phyloP scores from a whole-genome alignment of 192 early-diverging fungal genomes.

The Coemansia sp. region DNA sequence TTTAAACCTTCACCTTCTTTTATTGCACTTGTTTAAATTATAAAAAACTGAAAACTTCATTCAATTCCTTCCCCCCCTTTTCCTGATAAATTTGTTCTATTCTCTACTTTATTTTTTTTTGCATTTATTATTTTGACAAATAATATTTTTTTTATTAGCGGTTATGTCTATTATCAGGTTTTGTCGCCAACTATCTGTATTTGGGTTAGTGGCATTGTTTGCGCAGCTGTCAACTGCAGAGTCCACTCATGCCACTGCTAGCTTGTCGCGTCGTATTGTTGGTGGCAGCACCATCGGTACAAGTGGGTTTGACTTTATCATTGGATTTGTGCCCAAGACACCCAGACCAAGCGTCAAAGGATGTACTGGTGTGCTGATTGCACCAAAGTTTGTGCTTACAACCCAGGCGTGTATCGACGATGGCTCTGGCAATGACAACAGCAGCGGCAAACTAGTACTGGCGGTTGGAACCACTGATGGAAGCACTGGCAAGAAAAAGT shows the following conservation, averaged over 20 bases:
- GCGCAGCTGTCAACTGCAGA: background rate
- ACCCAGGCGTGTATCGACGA: background rate
- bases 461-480: conserved; percentile 9
- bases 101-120: background rate
- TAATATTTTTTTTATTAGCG: background rate
- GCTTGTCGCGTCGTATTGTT: conserved; percentile 3
- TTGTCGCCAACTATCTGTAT: background rate
- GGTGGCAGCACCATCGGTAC: background rate
- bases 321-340: background rate
- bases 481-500: conserved; percentile 1
- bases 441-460: background rate
- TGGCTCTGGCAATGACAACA: background rate
- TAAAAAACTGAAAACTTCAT: background rate
- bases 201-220: background rate
- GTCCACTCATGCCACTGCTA: conserved; percentile 4
- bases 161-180: background rate
- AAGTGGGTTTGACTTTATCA: conserved; percentile 6
- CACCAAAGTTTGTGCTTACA: conserved; percentile 17
- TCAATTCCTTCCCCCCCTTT: no score
- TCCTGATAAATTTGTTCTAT: no score
- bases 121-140: background rate
- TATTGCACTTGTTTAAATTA: background rate
- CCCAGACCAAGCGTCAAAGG: conserved; percentile 2
- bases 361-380: conserved; percentile 20
- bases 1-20: background rate